A percentile compares a stretch with the other conserved stretches of the same genome.
These are phyloP conservation scores for Lachnellula arida DNA, from an alignment of 2,329 filamentous ascomycete species.

Conservation along the genomic window DNA sequence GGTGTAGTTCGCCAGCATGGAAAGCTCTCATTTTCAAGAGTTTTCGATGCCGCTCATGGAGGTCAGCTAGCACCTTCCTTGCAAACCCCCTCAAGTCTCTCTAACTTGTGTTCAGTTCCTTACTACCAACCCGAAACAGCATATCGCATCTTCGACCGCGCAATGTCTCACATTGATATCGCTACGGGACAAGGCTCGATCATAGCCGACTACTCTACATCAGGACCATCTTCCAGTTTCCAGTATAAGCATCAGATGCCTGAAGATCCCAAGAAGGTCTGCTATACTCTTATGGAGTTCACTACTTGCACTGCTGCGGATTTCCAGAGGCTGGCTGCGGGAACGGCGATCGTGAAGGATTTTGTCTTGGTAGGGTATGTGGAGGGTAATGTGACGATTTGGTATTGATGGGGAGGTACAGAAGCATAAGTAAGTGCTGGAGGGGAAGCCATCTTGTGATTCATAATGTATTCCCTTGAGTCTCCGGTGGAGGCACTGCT, in stretches of 20 bases:
- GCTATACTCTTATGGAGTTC: constrained; percentile 38
- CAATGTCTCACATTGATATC: constrained; percentile 44
- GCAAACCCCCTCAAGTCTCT: constrained; percentile 21
- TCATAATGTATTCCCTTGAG: too few relatives aligned
- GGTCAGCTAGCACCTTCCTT: constrained; percentile 32
- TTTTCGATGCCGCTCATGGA: constrained; percentile 58
- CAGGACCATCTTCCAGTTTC: constrained; percentile 23
- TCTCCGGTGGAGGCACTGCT: too few relatives aligned
- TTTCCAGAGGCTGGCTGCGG: constrained; percentile 37
- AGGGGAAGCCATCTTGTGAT: too few relatives aligned
- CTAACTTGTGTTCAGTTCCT: constrained; percentile 31
- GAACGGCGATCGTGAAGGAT: constrained; percentile 41
- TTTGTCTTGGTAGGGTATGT: constrained; percentile 37
- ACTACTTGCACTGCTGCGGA: constrained; percentile 42
- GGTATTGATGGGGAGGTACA: not conserved
- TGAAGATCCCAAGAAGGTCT: constrained; percentile 36
- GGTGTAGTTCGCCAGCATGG: constrained; percentile 70
- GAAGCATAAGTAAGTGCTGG: too few relatives aligned
- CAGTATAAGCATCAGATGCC: constrained; percentile 40
- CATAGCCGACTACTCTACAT: constrained; percentile 37
- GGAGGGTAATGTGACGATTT: not conserved
- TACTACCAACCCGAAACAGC: constrained; percentile 47
- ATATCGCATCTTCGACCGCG: constrained; percentile 47
- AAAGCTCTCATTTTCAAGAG: constrained; percentile 61
- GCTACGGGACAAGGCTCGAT: constrained; percentile 41